Evolutionary conservation across 345 rosid species (phyloP), one percentile per base, ranked within the genome.

Genomic region (Brassica incana): DNA sequence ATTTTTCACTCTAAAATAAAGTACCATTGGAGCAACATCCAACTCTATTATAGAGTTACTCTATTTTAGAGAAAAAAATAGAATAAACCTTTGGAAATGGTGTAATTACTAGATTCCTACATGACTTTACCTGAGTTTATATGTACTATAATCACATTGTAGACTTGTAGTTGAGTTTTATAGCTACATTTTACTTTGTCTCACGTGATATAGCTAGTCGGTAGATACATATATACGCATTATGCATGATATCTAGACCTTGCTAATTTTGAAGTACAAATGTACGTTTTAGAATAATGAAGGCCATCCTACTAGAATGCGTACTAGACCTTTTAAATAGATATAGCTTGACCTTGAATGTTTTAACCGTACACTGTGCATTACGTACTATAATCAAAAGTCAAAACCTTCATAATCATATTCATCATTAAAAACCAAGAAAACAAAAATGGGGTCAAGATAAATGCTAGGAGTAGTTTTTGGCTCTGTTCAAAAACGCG

Each of bases 321-420:
- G 2, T 63, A 63, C 36, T 6, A 64, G 67, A 64, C 6, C 67
- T 63, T 63, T 5, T 30, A 14, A 64, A n/a, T n/a, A 3, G 8
- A 32, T 33, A 33, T 8, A 33, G 45, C 12, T 65, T 65, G 16
- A 65, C 45, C 68, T 15, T 65, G 18, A 32, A 33, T 33, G 25
- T 33, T n/a, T 0, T 65, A 14, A 65, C 12, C 18, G 68, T 65
- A 65, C 68, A 33, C 8, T n/a, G 45, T 15, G 4, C 45, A 32
- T 64, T n/a, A 7, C 20, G 68, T n/a, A 33, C 25, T 65, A 32
- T 15, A 32, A 33, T 33, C 12, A 65, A 33, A 65, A 16, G 68
- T 65, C 68, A 32, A 65, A 65, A 32, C 68, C 43, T 65, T 15
- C 14, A 33, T 64, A 65, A 54, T 54, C 61, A 33, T 52, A 43